Evolutionary conservation across 176 grass and related monocot species (phyloP), one percentile per base, ranked within the genome.

Genomic region (Elaeis guineensis): DNA sequence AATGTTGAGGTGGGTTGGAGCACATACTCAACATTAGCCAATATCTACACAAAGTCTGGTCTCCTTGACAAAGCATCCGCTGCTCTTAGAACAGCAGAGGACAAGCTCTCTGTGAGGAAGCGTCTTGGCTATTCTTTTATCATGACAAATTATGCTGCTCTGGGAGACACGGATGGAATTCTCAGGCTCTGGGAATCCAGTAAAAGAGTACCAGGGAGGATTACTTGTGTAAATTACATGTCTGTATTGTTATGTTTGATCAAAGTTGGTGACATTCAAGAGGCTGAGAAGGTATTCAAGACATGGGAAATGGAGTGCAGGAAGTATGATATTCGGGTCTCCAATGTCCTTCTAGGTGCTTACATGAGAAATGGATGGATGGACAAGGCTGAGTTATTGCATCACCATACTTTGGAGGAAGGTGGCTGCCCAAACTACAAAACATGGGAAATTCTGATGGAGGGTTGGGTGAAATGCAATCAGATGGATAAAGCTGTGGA

Each of bases 361-460:
- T 89, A 89, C 72, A 72, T 86, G 72, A 89, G 85, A 80, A 95
- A 83, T 54, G 82, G 85, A 19, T 95, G 79, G 79, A 95, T 89
- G 59, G 78, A 86, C 35, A 95, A 78, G 73, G 90, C 79, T n/a
- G 90, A 89, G 69, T 75, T 64, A 72, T 76, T 95, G 51, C 85
- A 89, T 60, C 35, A 80, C 21, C 71, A 89, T 72, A 83, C 77
- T 63, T 76, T 89, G 19, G 50, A 89, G 73, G 89, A 80, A 83
- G 90, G 85, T 6, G 90, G 66, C 0, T 16, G 14, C 12, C 85
- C 90, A 72, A 95, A 95, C 80, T 95, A 83, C 65, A 95, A 95
- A 28, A 95, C 90, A 5, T 95, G 82, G 82, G 90, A 95, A 54
- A 95, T 95, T 72, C 28, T 95, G 21, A 78, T 86, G 79, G 85